These are phyloP conservation scores for Coffea eugenioides DNA, from an alignment of 257 asterid species.

Conservation along the genomic window DNA sequence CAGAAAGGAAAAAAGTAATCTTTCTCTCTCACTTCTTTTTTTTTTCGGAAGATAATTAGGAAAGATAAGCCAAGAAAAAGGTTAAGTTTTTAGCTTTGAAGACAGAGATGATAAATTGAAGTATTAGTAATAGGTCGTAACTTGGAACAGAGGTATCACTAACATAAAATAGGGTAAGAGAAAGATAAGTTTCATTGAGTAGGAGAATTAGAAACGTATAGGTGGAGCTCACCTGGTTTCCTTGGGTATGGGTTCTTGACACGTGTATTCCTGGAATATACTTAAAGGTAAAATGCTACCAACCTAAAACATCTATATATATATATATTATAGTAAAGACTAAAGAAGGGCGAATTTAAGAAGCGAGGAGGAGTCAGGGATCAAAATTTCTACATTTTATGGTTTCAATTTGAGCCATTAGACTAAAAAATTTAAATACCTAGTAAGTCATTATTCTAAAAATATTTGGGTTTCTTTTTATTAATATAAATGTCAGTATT, in stretches of 20 bases:
- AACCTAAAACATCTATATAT: no score
- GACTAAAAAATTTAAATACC: no score
- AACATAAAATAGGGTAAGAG: neutral
- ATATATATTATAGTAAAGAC: no score
- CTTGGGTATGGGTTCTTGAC: conserved; percentile 22
- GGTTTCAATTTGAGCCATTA: no score
- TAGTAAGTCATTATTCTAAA: no score
- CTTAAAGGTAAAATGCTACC: no score
- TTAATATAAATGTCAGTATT: neutral
- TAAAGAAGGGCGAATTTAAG: no score
- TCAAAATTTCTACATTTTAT: no score
- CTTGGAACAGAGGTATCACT: neutral
- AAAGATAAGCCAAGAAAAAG: neutral
- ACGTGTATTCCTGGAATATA: conserved; percentile 22
- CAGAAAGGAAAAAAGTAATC: conserved; percentile 1
- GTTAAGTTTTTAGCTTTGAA: neutral
- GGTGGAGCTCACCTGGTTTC: conserved; percentile 22
- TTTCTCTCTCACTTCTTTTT: neutral
- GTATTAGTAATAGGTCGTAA: neutral
- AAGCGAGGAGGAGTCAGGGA: no score
- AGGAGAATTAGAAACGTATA: conserved; percentile 38
- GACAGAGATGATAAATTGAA: neutral
- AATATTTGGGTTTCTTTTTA: no score
- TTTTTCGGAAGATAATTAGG: neutral
- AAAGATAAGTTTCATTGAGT: conserved; percentile 33